Evolutionary conservation across 169 alveolate genomes (phyloP), one percentile per base, ranked within the genome.

Genomic region (Plasmodium sp.): DNA sequence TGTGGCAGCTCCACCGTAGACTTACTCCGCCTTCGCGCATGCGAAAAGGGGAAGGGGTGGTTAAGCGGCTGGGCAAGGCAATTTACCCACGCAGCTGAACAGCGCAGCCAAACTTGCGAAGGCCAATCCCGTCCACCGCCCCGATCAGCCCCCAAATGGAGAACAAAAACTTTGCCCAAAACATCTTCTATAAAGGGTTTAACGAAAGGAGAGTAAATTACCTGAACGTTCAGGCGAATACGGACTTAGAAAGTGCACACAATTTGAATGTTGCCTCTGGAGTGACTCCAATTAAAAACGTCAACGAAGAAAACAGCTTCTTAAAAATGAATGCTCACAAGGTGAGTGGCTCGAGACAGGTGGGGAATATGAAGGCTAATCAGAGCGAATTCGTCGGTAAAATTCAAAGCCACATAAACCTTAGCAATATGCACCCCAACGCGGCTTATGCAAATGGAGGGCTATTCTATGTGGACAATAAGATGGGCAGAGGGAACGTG

Each of bases 131-230:
- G 4, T 31, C 12, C 72, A 36, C 56, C 31, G 10, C 56, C 34
- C 56, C 12, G 22, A 39, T 31, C 34, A n/a, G 31, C 39, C 27
- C 39, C 31, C 81, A 85, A 85, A 85, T 85, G 93, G 93, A 85
- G 41, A 85, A 85, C 56, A 85, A 85, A 31, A 31, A 14, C 16
- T 85, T 73, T 67, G 3, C 93, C 56, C 93, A 85, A 56, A 85
- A 34, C n/a, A 74, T 85, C 48, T 74, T 74, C 62, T 85, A 74
- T 43, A 85, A 85, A 85, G 93, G 93, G 27, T 85, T 85, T 48
- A 85, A 85, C 62, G 84, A 85, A 18, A 85, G 84, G 43, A 85
- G 81, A 51, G 81, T 51, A 16, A 85, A 85, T 75, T 85, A 85
- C 45, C 79, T 74, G 75, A 85, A 43, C 12, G 79, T 73, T 73